Percentiles rank a stretch among this genome's conserved stretches.
These are phyloP conservation scores for Hypoxylon sp. DNA, from an alignment of 2,329 filamentous ascomycete species.

Conservation along the genomic window DNA sequence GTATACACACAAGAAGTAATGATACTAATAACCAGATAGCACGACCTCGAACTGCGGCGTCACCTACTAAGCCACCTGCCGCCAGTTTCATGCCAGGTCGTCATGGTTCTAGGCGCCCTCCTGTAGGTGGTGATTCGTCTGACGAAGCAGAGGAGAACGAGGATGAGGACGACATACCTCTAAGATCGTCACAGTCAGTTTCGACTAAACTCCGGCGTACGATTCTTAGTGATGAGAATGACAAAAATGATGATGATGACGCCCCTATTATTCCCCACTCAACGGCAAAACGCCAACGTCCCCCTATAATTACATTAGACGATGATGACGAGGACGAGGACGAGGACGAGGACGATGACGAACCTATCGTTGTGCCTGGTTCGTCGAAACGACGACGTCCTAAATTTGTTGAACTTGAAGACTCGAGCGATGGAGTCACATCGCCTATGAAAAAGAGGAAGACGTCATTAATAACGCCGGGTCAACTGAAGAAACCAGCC, in stretches of 20 bases:
- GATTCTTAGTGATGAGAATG: slow-evolving; percentile 46
- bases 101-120: slow-evolving; percentile 25
- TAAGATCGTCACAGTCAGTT: slow-evolving; percentile 51
- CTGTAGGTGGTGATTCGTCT: slow-evolving; percentile 41
- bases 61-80: slow-evolving; percentile 24
- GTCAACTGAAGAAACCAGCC: slow-evolving; percentile 27
- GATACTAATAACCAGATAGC: slow-evolving; percentile 22
- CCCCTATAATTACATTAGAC: slow-evolving; percentile 31
- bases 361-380: slow-evolving; percentile 34
- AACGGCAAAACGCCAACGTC: slow-evolving; percentile 39
- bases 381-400: slow-evolving; percentile 36
- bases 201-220: slow-evolving; percentile 48
- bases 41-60: slow-evolving; percentile 5
- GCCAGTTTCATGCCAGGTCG: slow-evolving; percentile 50
- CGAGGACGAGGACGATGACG: slow-evolving; percentile 41
- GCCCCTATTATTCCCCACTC: slow-evolving; percentile 28
- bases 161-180: slow-evolving; percentile 41
- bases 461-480: slow-evolving; percentile 35
- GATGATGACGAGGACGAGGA: slow-evolving; percentile 42
- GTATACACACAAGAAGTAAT: not conserved
- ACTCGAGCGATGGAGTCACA: slow-evolving; percentile 43
- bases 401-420: slow-evolving; percentile 42
- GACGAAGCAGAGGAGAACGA: slow-evolving; percentile 46
- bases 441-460: slow-evolving; percentile 52
- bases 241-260: slow-evolving; percentile 39